Evolutionary conservation across 768 basidiomycete genomes (phyloP), one percentile per base, ranked within the genome.

Genomic region (Crassisporium funariophilum): DNA sequence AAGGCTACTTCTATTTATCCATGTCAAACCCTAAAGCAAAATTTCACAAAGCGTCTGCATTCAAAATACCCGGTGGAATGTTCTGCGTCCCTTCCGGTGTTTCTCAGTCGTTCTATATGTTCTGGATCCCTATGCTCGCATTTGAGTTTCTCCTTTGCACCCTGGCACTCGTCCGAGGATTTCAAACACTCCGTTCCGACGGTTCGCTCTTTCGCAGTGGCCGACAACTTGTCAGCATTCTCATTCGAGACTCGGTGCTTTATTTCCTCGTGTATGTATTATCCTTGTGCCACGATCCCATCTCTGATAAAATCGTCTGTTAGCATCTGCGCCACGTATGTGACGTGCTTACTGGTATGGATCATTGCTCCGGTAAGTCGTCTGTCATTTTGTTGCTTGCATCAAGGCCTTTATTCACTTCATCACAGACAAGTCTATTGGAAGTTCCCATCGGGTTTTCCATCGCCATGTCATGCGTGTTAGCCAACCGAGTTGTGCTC

Each of bases 401-500:
- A 4, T 9, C 20, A 43, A 19, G 15, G 13, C 40, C 22, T 12
- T 20, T 29, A 22, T 29, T 38, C 17, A n/a, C 6, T 21, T 36
- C 27, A 29, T 29, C 27, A 7, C 27, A 29, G 76, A 41, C 57
- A 35, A 57, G 55, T 7, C 68, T 76, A 5, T 56, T 78, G 11
- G 81, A 81, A 63, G 72, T 80, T 17, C 78, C 81, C 0, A 73
- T 83, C 46, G 79, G 77, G 11, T 84, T 82, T 61, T 71, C 79
- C 3, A 70, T 81, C 16, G 78, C 81, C 1, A 67, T 84, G 62
- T 78, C 81, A 0, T 81, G 78, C 55, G 75, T 80, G 5, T 66
- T 83, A 43, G 71, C 77, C n/a, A 83, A 77, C 56, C 69, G 81
- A 16, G 70, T 82, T 11, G 72, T 78, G 19, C 66, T 83, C 23